Evolutionary conservation across 2,329 filamentous ascomycete genomes (phyloP).

Genomic region (Biscogniauxia mediterranea): DNA sequence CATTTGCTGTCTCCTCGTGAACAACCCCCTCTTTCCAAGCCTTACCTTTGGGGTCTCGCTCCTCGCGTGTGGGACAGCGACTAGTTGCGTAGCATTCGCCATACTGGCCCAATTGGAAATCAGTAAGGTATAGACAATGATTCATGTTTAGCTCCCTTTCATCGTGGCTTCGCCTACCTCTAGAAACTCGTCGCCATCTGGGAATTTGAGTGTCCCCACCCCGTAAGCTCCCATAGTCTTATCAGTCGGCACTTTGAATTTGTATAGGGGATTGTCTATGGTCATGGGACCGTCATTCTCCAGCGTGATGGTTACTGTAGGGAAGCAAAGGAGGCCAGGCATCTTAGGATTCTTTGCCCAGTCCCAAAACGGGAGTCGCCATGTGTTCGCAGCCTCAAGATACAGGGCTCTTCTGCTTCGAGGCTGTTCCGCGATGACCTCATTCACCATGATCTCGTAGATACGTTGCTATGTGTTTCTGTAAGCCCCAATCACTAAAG

Average conservation of each 20-base stretch:
- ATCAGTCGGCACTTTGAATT: conserved; percentile 25
- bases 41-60: conserved; percentile 1
- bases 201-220: conserved; percentile 1
- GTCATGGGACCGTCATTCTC: conserved; percentile 9
- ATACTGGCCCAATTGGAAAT: conserved; percentile 7
- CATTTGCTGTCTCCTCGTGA: conserved; percentile 11
- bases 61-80: conserved; percentile 9
- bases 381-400: conserved; percentile 14
- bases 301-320: conserved; percentile 18
- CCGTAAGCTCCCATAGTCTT: conserved; percentile 14
- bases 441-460: conserved; percentile 22
- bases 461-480: conserved; percentile 16
- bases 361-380: conserved; percentile 26
- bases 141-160: not conserved
- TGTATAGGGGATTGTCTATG: conserved; percentile 29
- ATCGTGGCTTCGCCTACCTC: conserved; percentile 7
- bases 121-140: not conserved
- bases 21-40: conserved; percentile 13
- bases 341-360: conserved; percentile 31
- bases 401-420: conserved; percentile 8
- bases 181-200: conserved; percentile 10
- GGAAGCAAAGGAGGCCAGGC: conserved; percentile 21
- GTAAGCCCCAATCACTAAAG: conserved; percentile 2
- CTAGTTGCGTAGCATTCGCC: conserved; percentile 16
- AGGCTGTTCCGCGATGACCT: conserved; percentile 16